Evolutionary conservation across 2,329 filamentous ascomycete species (phyloP).

Genomic region (Albifimbria verrucaria): DNA sequence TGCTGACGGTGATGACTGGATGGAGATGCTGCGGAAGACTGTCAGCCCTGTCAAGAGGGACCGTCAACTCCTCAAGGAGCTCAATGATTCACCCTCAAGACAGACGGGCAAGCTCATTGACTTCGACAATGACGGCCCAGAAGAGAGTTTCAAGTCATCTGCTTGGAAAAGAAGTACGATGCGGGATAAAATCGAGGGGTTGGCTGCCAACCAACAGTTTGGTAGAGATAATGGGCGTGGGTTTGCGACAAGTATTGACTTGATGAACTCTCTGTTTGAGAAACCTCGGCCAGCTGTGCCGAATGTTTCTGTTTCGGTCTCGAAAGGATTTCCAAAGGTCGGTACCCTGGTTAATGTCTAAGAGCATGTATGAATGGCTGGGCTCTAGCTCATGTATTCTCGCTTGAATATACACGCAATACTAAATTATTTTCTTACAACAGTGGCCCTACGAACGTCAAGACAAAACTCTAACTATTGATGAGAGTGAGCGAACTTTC

Average conservation of each 20-base stretch:
- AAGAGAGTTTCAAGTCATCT: constrained; percentile 42
- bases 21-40: constrained; percentile 87
- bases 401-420: constrained; percentile 27
- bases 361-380: constrained; percentile 20
- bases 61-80: constrained; percentile 64
- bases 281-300: constrained; percentile 59
- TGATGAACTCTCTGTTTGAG: constrained; percentile 93
- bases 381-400: constrained; percentile 30
- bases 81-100: constrained; percentile 51
- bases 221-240: constrained; percentile 53
- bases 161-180: constrained; percentile 30
- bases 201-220: constrained; percentile 27
- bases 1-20: constrained; percentile 79
- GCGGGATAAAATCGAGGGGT: constrained; percentile 24
- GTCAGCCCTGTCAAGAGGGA: constrained; percentile 93
- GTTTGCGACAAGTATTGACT: constrained; percentile 85
- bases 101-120: constrained; percentile 20
- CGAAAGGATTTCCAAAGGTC: constrained; percentile 81
- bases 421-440: constrained; percentile 43
- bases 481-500: constrained; percentile 62
- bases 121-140: constrained; percentile 38
- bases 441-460: constrained; percentile 88
- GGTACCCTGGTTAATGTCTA: constrained; percentile 53
- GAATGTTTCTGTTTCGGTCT: constrained; percentile 47
- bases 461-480: constrained; percentile 65